A percentile compares a stretch with the other conserved stretches of the same genome.
Evolutionary conservation across 2,329 filamentous ascomycete genomes (phyloP).

Genomic region (Cladosporium sp.): DNA sequence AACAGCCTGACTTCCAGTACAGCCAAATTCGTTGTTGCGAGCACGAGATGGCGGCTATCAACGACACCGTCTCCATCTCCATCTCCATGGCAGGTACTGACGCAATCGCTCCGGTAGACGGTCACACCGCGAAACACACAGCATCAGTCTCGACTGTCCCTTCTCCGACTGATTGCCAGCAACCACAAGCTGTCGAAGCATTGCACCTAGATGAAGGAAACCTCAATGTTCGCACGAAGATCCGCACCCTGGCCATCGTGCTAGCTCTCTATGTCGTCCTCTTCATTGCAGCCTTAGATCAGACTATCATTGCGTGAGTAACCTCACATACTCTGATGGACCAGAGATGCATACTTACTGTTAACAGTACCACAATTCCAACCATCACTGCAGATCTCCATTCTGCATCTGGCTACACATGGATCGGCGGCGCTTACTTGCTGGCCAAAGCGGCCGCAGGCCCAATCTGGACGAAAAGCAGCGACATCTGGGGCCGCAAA

Average conservation of each 20-base stretch:
- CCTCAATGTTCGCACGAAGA: constrained; percentile 25
- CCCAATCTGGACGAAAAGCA: constrained; percentile 65
- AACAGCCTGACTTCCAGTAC: too few species aligned
- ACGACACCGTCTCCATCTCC: background rate
- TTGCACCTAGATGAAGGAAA: background rate
- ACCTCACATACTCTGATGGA: background rate
- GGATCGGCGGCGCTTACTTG: constrained; percentile 72
- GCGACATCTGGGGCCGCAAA: constrained; percentile 57
- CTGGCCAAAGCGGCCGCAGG: constrained; percentile 64
- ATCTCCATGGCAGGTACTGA: background rate
- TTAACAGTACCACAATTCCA: constrained; percentile 53
- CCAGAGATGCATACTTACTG: background rate
- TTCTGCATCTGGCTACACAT: constrained; percentile 71
- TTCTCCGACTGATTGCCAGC: background rate
- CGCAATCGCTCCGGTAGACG: background rate
- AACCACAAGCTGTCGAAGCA: background rate
- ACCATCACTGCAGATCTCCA: constrained; percentile 61
- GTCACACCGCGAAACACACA: background rate
- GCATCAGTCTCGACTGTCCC: background rate
- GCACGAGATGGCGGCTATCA: background rate
- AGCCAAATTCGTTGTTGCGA: background rate
- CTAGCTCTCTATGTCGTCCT: constrained; percentile 29
- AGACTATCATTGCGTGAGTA: constrained; percentile 55
- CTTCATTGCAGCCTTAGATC: constrained; percentile 40
- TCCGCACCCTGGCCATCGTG: constrained; percentile 17